A percentile compares a stretch with the other conserved stretches of the same genome.
These are phyloP conservation scores for Xylaria multiplex DNA, from an alignment of 2,329 filamentous ascomycete genomes.

Conservation along the genomic window DNA sequence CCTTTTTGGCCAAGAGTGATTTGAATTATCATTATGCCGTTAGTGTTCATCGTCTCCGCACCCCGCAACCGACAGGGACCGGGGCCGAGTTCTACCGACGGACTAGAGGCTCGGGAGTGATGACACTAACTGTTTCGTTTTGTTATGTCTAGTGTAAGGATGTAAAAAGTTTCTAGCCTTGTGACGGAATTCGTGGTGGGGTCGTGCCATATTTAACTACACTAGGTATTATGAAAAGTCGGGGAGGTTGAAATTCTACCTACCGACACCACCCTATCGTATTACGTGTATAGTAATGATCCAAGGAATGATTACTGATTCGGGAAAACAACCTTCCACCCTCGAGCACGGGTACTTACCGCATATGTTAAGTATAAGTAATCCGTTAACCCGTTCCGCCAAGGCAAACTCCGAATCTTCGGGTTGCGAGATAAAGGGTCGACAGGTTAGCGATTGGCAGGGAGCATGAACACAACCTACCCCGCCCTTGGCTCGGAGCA, in stretches of 20 bases:
- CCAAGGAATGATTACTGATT: conserved; percentile 4
- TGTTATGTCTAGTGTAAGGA: background rate
- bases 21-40: conserved; percentile 27
- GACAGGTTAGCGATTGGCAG: conserved; percentile 8
- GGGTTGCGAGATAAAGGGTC: conserved; percentile 17
- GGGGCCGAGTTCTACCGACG: conserved; percentile 20
- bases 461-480: background rate
- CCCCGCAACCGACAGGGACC: conserved; percentile 22
- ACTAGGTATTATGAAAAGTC: background rate
- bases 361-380: background rate
- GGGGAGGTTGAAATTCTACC: background rate
- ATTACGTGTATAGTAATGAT: background rate
- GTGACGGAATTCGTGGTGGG: background rate
- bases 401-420: conserved; percentile 26
- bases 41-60: conserved; percentile 19
- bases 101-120: conserved; percentile 1
- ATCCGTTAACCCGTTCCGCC: conserved; percentile 4
- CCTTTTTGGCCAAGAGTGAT: conserved; percentile 21
- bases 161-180: background rate
- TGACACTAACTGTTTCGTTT: background rate
- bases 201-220: background rate
- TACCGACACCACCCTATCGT: too few species aligned
- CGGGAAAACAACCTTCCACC: background rate
- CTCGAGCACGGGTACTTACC: conserved; percentile 4
- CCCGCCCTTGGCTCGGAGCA: conserved; percentile 4